A percentile compares a stretch with the other conserved stretches of the same genome.
Conservation (phyloP, 805 yeast genomes). For the Nakazawaea wyomingensis region DNA sequence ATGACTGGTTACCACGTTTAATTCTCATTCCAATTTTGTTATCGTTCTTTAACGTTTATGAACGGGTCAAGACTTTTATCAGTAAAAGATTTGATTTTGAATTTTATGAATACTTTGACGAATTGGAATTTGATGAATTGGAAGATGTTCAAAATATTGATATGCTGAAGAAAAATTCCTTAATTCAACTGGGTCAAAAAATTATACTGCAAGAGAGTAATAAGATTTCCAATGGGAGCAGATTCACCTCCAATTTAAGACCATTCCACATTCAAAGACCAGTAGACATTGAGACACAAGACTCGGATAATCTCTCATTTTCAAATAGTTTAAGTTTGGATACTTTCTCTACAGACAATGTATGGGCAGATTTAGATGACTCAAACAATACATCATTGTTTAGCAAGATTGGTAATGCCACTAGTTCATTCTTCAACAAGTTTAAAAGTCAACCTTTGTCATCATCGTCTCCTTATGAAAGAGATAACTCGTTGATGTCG, state of each 20-base stretch:
- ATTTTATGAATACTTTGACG: conserved; percentile 22
- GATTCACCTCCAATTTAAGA: conserved; percentile 4
- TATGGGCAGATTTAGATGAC: neutral
- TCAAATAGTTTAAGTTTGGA: conserved; percentile 4
- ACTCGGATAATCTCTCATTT: neutral
- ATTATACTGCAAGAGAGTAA: conserved; percentile 7
- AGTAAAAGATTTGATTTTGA: conserved; percentile 25
- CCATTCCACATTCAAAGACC: conserved; percentile 9
- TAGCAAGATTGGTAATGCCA: neutral
- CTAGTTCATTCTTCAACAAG: neutral
- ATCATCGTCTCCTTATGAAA: neutral
- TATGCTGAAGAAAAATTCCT: conserved; percentile 8
- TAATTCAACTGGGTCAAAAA: conserved; percentile 12
- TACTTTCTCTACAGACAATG: neutral
- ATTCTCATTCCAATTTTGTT: conserved; percentile 65
- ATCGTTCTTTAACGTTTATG: conserved; percentile 64
- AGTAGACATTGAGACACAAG: neutral
- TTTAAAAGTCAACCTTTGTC: neutral
- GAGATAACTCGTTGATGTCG: conserved; percentile 6
- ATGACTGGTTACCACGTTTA: conserved; percentile 71
- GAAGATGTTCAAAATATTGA: conserved; percentile 10
- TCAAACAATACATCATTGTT: neutral
- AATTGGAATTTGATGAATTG: conserved; percentile 24
- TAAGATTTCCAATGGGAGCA: conserved; percentile 7
- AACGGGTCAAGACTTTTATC: conserved; percentile 39